Base-by-base conservation (phyloP, 345 rosid species). In the Raphanus sativus region DNA sequence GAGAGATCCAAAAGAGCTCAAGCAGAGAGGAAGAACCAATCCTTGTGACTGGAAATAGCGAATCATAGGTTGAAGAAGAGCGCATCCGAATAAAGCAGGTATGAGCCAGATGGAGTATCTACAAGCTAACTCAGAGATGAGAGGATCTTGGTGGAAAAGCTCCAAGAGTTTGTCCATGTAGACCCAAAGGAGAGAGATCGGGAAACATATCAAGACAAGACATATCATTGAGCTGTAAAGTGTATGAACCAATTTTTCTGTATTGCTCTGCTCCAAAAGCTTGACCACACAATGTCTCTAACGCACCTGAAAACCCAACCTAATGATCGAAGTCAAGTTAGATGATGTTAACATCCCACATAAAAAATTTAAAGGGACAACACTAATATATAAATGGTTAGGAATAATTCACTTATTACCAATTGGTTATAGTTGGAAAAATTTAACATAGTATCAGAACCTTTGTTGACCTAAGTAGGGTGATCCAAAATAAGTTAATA, bases 211-310 rank as follows among this genome's bases (percentile, higher is more conserved):
- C 16, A 63, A 61, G 30, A 85, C 1, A 12, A 86, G 81, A 68
- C 68, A 78, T n/a, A 81, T 30, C 33, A 77, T 78, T 15, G 85
- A 79, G 69, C 75, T 45, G 71, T 84, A 88, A n/a, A 17, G 85
- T 82, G 4, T 85, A 85, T 17, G 76, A 59, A 75, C 85, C 77
- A 9, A 90, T 73, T 66, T 78, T 86, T 32, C 76, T 78, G 59
- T 75, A 84, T 77, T 86, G 88, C 45, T 77, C 60, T 52, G 91
- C 91, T 73, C 94, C 94, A 75, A 82, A 86, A 16, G 90, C 90
- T 83, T 88, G 90, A 11, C 91, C 91, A 66, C 89, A 85, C 0
- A 86, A 67, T 56, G 94, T 89, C 56, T 89, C 94, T 50, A 86
- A 64, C 6, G 84, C 94, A 74, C 94, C 85, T 30, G 84, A 78